Evolutionary conservation across 2,329 filamentous ascomycete species (phyloP).

Genomic region (Cytospora mali): DNA sequence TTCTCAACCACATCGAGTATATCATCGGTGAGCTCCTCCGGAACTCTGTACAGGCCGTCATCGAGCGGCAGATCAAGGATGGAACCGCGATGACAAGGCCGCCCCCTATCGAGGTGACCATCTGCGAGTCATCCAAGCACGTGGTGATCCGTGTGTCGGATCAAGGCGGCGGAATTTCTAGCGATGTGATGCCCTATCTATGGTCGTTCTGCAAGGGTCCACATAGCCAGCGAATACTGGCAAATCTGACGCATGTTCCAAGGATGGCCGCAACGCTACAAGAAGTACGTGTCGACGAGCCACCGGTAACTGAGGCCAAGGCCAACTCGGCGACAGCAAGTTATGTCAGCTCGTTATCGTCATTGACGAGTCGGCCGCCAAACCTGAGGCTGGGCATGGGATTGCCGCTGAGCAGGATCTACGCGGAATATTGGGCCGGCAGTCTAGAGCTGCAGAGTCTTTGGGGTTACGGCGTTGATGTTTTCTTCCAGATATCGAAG

Average conservation of each 20-base stretch:
- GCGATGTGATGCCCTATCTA: conserved; percentile 81
- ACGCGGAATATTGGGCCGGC: conserved; percentile 98
- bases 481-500: conserved; percentile 93
- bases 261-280: conserved; percentile 93
- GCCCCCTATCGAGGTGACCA: conserved; percentile 88
- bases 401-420: conserved; percentile 88
- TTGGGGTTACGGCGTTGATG: conserved; percentile 94
- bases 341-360: conserved; percentile 70
- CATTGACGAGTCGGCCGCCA: conserved; percentile 80
- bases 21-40: conserved; percentile 93
- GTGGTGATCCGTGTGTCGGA: conserved; percentile 97
- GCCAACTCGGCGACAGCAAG: conserved; percentile 32
- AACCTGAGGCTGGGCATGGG: conserved; percentile 91
- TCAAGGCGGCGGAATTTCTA: conserved; percentile 87
- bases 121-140: conserved; percentile 92
- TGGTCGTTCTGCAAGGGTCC: conserved; percentile 98
- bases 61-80: conserved; percentile 66
- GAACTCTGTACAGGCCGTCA: conserved; percentile 91
- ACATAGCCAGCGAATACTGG: conserved; percentile 72
- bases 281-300: conserved; percentile 64
- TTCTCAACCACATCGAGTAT: conserved; percentile 93
- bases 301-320: conserved; percentile 29
- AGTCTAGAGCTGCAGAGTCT: conserved; percentile 88
- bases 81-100: conserved; percentile 46
- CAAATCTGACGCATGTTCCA: conserved; percentile 84